phyloP scores from a whole-genome alignment of 139 green algal genomes.

The Coelastrella sp. region DNA sequence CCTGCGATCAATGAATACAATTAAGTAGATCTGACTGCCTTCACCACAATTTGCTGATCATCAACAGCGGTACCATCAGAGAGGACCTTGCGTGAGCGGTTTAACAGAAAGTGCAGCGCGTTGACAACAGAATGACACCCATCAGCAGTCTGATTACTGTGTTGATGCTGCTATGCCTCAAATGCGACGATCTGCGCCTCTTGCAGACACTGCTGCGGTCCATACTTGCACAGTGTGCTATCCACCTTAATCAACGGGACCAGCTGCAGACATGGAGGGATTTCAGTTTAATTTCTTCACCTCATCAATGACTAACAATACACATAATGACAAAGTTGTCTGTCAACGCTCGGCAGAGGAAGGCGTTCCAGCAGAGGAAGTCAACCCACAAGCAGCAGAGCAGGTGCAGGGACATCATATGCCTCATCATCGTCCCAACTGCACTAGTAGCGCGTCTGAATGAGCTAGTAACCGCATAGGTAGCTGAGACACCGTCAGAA shows the following conservation, averaged over 20 bases:
- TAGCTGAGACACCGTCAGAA: not conserved
- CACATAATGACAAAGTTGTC: not conserved
- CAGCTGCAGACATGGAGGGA: not conserved
- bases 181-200: not conserved
- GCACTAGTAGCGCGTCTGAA: not conserved
- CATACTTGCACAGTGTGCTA: not conserved
- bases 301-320: not conserved
- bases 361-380: conserved; percentile 1
- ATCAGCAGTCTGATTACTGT: too few species aligned
- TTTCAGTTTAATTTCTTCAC: conserved; percentile 43
- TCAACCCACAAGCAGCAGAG: not conserved
- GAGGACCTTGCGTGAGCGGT: too few species aligned
- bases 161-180: too few species aligned
- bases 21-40: too few species aligned
- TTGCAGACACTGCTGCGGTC: too few species aligned
- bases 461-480: not conserved
- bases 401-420: not conserved
- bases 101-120: too few species aligned
- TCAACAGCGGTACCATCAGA: too few species aligned
- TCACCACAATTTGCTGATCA: too few species aligned
- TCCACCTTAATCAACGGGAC: not conserved
- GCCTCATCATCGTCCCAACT: not conserved
- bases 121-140: too few species aligned
- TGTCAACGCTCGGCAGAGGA: not conserved
- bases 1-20: too few species aligned